Base-by-base conservation (phyloP, 2,329 filamentous ascomycete genomes). In the Fusarium incarnatum region DNA sequence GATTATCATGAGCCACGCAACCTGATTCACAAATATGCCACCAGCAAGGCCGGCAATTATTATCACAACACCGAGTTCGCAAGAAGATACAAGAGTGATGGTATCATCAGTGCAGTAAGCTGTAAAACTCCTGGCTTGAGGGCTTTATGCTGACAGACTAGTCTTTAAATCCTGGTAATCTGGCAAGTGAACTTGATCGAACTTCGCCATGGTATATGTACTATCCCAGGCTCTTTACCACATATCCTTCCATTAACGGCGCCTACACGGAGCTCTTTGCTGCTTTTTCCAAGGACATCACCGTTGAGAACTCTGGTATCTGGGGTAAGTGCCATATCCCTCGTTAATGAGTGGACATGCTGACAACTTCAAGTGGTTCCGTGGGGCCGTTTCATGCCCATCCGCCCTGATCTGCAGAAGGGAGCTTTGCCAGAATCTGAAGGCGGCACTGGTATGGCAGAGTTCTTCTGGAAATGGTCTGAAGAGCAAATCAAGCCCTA, bases 231-330 rank as follows among this genome's bases (percentile, higher is more conserved):
- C 30, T 56, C 8, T 22, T 71, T 6, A 67, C 71, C 1, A 73
- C 68, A 11, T 75, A 75, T 41, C 55, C 73, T 12, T 50, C 75
- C 5, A 68, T 79, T n/a, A 70, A 80, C 40, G 84, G 84, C 5
- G 84, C 83, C 0, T 86, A 84, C 64, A 85, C 84, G 0, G 81
- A 84, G 71, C 74, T 87, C 3, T 87, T 81, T 63, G 82, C 83
- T 8, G 83, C 79, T 0, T 75, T 84, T 47, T 81, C 83, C 0
- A 77, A 79, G 0, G 80, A 84, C 0, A 77, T 86, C 12, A 83
- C 79, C 2, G 47, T 77, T 3, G 80, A 81, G 34, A 79, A 80
- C 23, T 75, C 75, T 3, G 79, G 80, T 10, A 63, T 62, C 8
- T 81, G 78, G 76, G 67, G 76, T 76, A 67, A 48, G 70, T 50